Percentiles rank a stretch among this genome's conserved stretches.
Conservation (phyloP, 1,284 basidiomycete species). For the Tetrapyrgos nigripes region DNA sequence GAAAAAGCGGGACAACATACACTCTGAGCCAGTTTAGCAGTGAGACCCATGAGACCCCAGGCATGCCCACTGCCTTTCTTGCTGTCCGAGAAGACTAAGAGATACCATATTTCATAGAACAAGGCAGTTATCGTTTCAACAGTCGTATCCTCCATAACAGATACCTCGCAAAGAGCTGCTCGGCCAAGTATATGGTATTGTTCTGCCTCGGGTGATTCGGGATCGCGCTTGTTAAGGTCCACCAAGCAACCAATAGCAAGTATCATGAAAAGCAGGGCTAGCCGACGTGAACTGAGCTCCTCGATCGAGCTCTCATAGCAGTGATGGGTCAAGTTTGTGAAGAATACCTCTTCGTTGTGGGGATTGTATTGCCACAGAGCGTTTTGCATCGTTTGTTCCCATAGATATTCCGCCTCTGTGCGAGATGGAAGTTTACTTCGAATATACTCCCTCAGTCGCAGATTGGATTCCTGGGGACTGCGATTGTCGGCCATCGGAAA, state of each 20-base stretch:
- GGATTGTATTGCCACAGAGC: conserved; percentile 60
- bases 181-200: conserved; percentile 62
- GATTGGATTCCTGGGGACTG: conserved; percentile 42
- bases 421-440: conserved; percentile 43
- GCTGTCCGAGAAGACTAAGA: conserved; percentile 53
- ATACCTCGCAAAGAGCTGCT: conserved; percentile 60
- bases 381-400: conserved; percentile 52
- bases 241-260: conserved; percentile 54
- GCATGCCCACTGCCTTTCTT: conserved; percentile 53
- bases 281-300: conserved; percentile 55
- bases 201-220: conserved; percentile 56
- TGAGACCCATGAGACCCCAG: conserved; percentile 69
- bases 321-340: conserved; percentile 57
- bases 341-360: conserved; percentile 60
- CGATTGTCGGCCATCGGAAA: conserved; percentile 46
- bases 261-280: conserved; percentile 51
- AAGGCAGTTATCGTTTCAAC: conserved; percentile 62
- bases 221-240: conserved; percentile 47
- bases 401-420: conserved; percentile 47
- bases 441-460: conserved; percentile 44
- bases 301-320: conserved; percentile 48
- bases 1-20: conserved; percentile 43
- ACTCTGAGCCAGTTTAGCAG: conserved; percentile 68
- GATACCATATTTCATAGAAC: conserved; percentile 54
- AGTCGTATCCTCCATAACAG: conserved; percentile 64